Percentiles rank a stretch among this genome's conserved stretches.
Conservation (phyloP, 345 rosid species). For the Pistacia vera region DNA sequence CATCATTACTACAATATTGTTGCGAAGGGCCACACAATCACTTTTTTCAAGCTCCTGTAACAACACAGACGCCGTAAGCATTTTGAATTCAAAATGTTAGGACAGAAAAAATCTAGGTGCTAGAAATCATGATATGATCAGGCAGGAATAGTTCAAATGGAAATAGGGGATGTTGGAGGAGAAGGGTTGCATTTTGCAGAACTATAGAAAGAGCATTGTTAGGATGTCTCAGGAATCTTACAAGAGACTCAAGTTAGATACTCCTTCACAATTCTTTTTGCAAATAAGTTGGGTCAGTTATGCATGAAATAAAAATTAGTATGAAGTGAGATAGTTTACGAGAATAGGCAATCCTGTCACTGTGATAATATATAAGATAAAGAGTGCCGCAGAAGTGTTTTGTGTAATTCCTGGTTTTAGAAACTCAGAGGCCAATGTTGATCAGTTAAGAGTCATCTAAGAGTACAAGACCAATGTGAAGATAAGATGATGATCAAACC, state of each 20-base stretch:
- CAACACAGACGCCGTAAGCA: slow-evolving; percentile 14
- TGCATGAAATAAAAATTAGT: not conserved
- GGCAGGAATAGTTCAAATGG: not conserved
- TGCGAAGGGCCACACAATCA: slow-evolving; percentile 84
- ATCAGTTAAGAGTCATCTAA: not conserved
- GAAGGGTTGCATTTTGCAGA: not conserved
- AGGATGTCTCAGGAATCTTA: not conserved
- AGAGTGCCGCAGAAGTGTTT: not conserved
- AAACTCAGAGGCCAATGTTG: not conserved
- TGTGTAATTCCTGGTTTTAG: not conserved
- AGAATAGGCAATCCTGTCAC: not conserved
- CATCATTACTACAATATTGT: slow-evolving; percentile 86
- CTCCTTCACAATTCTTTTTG: not conserved
- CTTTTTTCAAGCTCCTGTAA: slow-evolving; percentile 91
- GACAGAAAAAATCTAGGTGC: not conserved
- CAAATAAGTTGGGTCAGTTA: not conserved
- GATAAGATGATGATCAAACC: slow-evolving; percentile 37
- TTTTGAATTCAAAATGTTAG: not conserved
- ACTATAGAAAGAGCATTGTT: not conserved
- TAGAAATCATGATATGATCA: not conserved
- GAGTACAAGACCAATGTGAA: not conserved
- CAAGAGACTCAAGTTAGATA: not conserved
- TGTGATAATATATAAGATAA: slow-evolving; percentile 1
- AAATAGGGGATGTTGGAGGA: not conserved
- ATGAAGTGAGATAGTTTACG: not conserved